phyloP scores from a whole-genome alignment of 2,329 filamentous ascomycete species.

The Tricladium varicosporioides region DNA sequence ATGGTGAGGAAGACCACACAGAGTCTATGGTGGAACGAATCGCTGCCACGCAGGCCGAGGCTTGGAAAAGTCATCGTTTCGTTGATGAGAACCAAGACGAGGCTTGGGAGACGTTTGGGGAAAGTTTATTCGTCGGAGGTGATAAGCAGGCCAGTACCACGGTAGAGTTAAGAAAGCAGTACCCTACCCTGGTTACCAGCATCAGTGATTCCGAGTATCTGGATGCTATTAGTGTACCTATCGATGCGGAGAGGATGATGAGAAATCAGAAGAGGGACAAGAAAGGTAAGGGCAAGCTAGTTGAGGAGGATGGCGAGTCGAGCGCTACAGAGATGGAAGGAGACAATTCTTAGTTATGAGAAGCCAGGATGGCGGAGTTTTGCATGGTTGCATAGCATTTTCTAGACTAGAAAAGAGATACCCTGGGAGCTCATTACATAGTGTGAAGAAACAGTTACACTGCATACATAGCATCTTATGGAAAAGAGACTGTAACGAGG shows the following conservation, averaged over 20 bases:
- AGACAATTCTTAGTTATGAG: conserved; percentile 4
- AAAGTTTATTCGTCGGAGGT: conserved; percentile 58
- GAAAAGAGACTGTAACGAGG: too few species aligned
- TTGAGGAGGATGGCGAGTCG: conserved; percentile 17
- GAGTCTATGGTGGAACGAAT: conserved; percentile 76
- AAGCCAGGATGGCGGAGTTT: conserved; percentile 4
- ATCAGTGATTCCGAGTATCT: conserved; percentile 60
- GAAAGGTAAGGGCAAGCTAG: conserved; percentile 20
- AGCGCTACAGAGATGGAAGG: conserved; percentile 18
- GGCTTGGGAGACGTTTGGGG: conserved; percentile 74
- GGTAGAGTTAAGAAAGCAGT: conserved; percentile 11
- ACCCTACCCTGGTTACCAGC: conserved; percentile 45
- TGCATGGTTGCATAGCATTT: conserved; percentile 18
- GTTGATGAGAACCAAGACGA: conserved; percentile 75
- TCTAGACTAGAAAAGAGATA: conserved; percentile 26
- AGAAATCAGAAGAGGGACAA: conserved; percentile 24
- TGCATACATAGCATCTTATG: too few species aligned
- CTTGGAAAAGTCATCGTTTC: conserved; percentile 78
- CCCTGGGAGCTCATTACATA: conserved; percentile 14
- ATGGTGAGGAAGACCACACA: conserved; percentile 62
- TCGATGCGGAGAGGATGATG: conserved; percentile 29
- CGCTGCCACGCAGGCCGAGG: conserved; percentile 74
- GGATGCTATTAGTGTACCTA: conserved; percentile 58
- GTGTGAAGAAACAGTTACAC: too few species aligned
- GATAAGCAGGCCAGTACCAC: neutral